These are phyloP conservation scores for Fusarium subtropicale DNA, from an alignment of 2,329 filamentous ascomycete genomes.

Conservation along the genomic window DNA sequence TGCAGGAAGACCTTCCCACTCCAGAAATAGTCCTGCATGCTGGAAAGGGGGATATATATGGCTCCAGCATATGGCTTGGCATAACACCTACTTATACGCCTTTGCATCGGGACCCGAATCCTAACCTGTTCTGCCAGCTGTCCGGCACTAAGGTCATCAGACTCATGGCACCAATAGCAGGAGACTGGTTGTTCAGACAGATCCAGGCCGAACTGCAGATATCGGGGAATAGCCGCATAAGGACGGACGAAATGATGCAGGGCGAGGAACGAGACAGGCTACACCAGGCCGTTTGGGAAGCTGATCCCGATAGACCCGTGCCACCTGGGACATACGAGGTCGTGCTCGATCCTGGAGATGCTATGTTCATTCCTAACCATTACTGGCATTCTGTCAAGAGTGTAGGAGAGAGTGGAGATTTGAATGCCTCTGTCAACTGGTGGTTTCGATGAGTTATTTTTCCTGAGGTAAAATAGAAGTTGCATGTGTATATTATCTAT, in stretches of 20 bases:
- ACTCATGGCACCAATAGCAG: constrained; percentile 73
- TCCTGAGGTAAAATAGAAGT: background rate
- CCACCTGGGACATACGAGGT: constrained; percentile 61
- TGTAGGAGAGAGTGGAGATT: constrained; percentile 47
- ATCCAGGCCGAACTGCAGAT: constrained; percentile 58
- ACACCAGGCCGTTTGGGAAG: constrained; percentile 77
- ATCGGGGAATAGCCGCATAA: constrained; percentile 63
- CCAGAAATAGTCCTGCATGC: constrained; percentile 71
- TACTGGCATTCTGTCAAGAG: constrained; percentile 63
- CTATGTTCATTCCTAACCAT: constrained; percentile 57
- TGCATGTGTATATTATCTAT: constrained; percentile 6
- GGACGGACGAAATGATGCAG: constrained; percentile 92
- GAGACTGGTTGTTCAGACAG: constrained; percentile 70
- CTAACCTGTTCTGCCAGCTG: constrained; percentile 90
- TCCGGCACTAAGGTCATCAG: constrained; percentile 78
- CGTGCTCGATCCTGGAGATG: constrained; percentile 64
- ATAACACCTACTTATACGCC: constrained; percentile 89
- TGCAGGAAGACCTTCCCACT: constrained; percentile 74
- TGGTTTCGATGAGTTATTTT: constrained; percentile 55
- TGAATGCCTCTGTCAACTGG: constrained; percentile 60
- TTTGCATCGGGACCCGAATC: constrained; percentile 91
- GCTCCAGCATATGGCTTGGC: constrained; percentile 88
- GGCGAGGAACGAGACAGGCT: constrained; percentile 76
- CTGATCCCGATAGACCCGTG: constrained; percentile 24
- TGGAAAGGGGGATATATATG: constrained; percentile 87